Evolutionary conservation across 2,329 filamentous ascomycete species (phyloP), one percentile per base, ranked within the genome.

Genomic region (Graphilbum sp.): DNA sequence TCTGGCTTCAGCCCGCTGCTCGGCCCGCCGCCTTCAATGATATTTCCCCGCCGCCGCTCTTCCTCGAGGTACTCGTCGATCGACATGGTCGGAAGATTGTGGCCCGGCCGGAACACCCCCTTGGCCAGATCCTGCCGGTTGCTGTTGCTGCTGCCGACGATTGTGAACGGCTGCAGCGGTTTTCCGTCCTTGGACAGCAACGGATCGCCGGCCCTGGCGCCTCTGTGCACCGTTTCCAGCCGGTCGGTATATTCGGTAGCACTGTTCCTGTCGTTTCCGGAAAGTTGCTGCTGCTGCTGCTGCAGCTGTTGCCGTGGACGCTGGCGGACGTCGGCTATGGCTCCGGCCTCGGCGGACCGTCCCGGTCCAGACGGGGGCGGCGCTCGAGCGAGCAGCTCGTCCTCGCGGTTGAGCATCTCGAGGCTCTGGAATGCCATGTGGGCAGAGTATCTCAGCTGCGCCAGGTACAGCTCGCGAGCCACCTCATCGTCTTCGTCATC

Each of bases 1-100:
- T 85, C 77, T 2, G 76, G 72, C 45, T 67, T 66, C 20, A 73
- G 61, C 15, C 70, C 73, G 47, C 76, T 81, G 46, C 79, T 73
- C 50, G 82, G 81, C 16, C 87, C 87, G 23, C 86, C 86, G 27
- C 87, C 90, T 52, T 95, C 81, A 39, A 96, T 83, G 41, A 98
- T 87, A 17, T 84, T 84, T 15, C 90, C 90, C 44, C 82, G 67
- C 47, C 72, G 70, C 52, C 72, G 71, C 62, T 96, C 90, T 57
- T 96, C 88, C 37, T 92, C 90, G 15, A 98, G 65, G 52, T 96
- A 98, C 61, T 98, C 90, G 49, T 98, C 90, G 44, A 98, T 95
- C 2, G 75, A 83, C 90, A 98, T 96, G 3, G 90, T 96, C 1
- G 90, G 90, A 41, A 98, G 62, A 58, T 84, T 95, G 55, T 98